Conservation (phyloP, 2,329 filamentous ascomycete genomes). For the Rhexocercosporidium sp. region DNA sequence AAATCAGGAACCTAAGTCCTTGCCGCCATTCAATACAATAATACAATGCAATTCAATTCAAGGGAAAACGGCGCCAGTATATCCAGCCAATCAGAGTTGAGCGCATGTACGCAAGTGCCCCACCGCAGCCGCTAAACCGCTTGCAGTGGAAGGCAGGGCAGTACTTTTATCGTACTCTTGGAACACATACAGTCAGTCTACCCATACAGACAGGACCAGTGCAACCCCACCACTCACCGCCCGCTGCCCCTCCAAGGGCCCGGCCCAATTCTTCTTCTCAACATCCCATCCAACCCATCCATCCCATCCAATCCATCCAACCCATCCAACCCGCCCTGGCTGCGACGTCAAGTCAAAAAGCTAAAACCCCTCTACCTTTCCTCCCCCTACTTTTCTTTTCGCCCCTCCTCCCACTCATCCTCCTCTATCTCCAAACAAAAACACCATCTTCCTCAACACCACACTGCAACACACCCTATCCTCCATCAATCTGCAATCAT, state of each 20-base stretch:
- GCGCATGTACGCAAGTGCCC: neutral
- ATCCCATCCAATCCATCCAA: too few relatives aligned
- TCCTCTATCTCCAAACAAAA: neutral
- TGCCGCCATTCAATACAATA: too few relatives aligned
- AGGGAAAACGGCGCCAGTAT: neutral
- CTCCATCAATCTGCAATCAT: conserved; percentile 54
- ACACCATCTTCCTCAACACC: neutral
- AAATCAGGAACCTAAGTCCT: too few relatives aligned
- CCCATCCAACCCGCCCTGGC: too few relatives aligned
- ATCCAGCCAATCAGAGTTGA: neutral
- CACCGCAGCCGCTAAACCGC: too few relatives aligned
- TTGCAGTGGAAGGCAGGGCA: too few relatives aligned
- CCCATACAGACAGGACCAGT: too few relatives aligned
- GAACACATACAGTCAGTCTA: too few relatives aligned
- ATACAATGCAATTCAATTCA: neutral
- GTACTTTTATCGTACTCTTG: too few relatives aligned
- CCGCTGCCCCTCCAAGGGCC: neutral
- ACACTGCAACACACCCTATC: conserved; percentile 12
- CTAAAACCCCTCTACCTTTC: too few relatives aligned
- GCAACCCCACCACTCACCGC: too few relatives aligned
- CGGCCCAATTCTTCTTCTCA: neutral
- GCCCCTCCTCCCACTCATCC: neutral
- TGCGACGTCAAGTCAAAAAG: neutral
- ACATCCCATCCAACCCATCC: too few relatives aligned
- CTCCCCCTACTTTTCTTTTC: neutral